phyloP scores from a whole-genome alignment of 768 basidiomycete species.

The Naganishia kalamii region DNA sequence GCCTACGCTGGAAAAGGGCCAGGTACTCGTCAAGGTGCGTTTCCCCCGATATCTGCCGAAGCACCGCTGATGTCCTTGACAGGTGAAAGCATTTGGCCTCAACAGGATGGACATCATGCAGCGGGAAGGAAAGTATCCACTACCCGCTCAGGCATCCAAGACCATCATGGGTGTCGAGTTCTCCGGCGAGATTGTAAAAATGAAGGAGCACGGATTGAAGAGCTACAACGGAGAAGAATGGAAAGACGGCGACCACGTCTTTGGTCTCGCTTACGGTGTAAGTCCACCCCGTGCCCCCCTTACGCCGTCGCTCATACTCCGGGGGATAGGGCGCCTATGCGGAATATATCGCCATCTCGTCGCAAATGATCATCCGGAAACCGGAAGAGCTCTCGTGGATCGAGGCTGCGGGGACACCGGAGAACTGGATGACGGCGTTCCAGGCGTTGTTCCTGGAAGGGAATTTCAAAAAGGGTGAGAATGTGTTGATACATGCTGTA shows the following conservation, averaged over 20 bases:
- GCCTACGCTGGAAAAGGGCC: slow-evolving; percentile 55
- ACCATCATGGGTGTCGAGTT: slow-evolving; percentile 81
- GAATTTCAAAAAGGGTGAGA: slow-evolving; percentile 61
- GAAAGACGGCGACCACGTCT: slow-evolving; percentile 64
- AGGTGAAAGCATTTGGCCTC: slow-evolving; percentile 79
- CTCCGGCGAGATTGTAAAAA: slow-evolving; percentile 58
- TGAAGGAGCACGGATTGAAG: slow-evolving; percentile 53
- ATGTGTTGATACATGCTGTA: slow-evolving; percentile 80
- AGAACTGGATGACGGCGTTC: slow-evolving; percentile 77
- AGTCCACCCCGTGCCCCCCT: slow-evolving; percentile 38
- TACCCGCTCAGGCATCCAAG: slow-evolving; percentile 65
- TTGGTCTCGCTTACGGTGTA: slow-evolving; percentile 75
- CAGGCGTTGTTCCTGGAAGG: slow-evolving; percentile 64
- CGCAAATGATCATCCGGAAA: slow-evolving; percentile 66
- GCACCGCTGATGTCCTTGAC: neutral
- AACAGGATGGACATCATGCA: slow-evolving; percentile 77
- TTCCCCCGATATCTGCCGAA: neutral
- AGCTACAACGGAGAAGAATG: slow-evolving; percentile 62
- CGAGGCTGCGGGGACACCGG: slow-evolving; percentile 80
- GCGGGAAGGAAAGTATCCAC: slow-evolving; percentile 55
- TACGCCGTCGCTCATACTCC: neutral
- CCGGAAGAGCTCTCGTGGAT: slow-evolving; percentile 68
- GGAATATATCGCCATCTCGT: slow-evolving; percentile 66
- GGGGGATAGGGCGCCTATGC: slow-evolving; percentile 76
- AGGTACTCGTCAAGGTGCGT: slow-evolving; percentile 74